Evolutionary conservation across 768 basidiomycete genomes (phyloP), one percentile per base, ranked within the genome.

Genomic region (Termitomyces sp.): DNA sequence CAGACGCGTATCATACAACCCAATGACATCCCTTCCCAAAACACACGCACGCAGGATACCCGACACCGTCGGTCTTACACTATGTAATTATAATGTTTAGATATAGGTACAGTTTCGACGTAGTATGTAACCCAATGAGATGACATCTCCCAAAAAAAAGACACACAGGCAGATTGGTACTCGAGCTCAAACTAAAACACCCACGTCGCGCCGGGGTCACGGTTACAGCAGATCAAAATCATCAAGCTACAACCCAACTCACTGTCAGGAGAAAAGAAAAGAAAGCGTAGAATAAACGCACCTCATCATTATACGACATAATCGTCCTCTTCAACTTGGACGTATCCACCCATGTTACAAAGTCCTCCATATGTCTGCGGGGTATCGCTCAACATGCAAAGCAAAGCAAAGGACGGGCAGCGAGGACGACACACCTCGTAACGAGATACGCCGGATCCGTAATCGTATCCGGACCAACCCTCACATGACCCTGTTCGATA

Each of bases 311-410:
- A 79, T 99, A 99, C 56, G 78, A 73, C 89, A 94, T 88, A 71
- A 98, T 85, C 0, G 92, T 94, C 52, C 96, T 81, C 84, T 96
- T 98, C 67, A 98, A 82, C 69, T 96, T 96, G 61, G 92, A 95
- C 23, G 93, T 93, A 67, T 98, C 95, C 20, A 98, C 95, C 97
- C 97, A 99, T 33, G 97, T 99, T 42, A 98, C 93, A 72, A 95
- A 99, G 78, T 99, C 97, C 66, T 98, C 94, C 94, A 97, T 95
- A 61, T 94, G 90, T 63, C 96, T 91, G 23, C 23, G 48, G 13
- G 13, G 31, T n/a, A n/a, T n/a, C n/a, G n/a, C n/a, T n/a, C n/a
- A 36, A 56, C 29, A 45, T 43, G 54, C 20, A 5, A 39, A 42
- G 53, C 13, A 42, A 54, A 36, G 60, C 12, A 15, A 33, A 39